Conservation (phyloP, 306 rosid genomes). For the Crotalaria pallida region DNA sequence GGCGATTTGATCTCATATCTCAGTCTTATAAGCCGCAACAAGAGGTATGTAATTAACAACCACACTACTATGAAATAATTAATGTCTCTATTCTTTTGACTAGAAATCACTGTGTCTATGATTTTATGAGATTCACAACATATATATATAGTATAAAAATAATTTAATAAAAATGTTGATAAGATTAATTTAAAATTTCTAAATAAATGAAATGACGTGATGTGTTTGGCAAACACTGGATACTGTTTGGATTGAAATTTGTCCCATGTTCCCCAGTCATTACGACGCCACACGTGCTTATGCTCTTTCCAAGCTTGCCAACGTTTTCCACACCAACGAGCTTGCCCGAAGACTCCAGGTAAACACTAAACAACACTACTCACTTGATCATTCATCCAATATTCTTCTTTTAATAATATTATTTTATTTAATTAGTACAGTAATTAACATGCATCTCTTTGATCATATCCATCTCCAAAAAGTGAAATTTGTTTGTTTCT, state of each 20-base stretch:
- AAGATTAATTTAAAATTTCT: no score
- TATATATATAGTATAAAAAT: no score
- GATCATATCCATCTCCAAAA: slow-evolving; percentile 9
- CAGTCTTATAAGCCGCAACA: slow-evolving; percentile 45
- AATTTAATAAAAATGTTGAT: no score
- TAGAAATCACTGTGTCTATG: not conserved
- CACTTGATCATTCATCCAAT: not conserved
- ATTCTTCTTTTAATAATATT: not conserved
- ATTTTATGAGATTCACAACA: no score
- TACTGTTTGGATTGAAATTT: slow-evolving; percentile 11
- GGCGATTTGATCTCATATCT: slow-evolving; percentile 62
- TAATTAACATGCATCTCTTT: not conserved
- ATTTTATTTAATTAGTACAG: not conserved
- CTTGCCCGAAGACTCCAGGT: slow-evolving; percentile 80
- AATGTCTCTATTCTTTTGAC: no score
- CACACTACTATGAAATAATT: not conserved
- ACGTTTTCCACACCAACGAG: slow-evolving; percentile 76
- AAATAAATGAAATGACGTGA: slow-evolving; percentile 13
- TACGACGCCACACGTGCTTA: slow-evolving; percentile 97
- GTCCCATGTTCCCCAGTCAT: slow-evolving; percentile 35
- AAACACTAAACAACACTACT: no score
- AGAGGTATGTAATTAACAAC: no score
- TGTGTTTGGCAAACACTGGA: slow-evolving; percentile 14
- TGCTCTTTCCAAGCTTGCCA: slow-evolving; percentile 97
- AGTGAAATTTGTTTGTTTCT: slow-evolving; percentile 36